Evolutionary conservation across 352 stramenopile genomes (phyloP).

Genomic region (Phytophthora idaei): DNA sequence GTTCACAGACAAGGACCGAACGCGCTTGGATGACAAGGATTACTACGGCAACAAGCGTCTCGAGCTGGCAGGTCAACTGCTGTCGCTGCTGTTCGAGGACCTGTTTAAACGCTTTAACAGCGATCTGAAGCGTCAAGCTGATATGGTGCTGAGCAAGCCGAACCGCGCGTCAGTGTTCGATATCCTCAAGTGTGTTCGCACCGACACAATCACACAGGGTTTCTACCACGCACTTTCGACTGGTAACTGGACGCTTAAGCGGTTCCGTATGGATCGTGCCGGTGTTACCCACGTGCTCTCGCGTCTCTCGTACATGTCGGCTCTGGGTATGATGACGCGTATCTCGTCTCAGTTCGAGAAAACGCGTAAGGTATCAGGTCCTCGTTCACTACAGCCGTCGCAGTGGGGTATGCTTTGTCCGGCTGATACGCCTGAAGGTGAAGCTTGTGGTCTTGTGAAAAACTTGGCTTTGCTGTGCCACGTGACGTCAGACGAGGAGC

Average conservation of each 20-base stretch:
- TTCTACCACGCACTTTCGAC: conserved; percentile 88
- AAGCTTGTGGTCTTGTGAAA: conserved; percentile 99
- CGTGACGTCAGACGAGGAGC: conserved; percentile 94
- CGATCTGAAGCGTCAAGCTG: conserved; percentile 97
- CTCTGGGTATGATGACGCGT: conserved; percentile 99
- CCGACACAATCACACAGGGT: conserved; percentile 98
- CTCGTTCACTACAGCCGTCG: conserved; percentile 96
- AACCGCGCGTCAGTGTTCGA: conserved; percentile 98
- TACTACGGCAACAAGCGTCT: conserved; percentile 99
- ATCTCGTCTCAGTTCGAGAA: conserved; percentile 99
- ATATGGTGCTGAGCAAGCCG: conserved; percentile 98
- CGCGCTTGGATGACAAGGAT: conserved; percentile 98
- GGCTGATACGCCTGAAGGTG: conserved; percentile 98
- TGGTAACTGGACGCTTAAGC: conserved; percentile 99
- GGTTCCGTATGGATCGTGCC: conserved; percentile 99
- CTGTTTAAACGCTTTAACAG: conserved; percentile 99
- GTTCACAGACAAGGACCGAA: conserved; percentile 88
- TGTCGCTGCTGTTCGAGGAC: conserved; percentile 99
- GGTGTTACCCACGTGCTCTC: conserved; percentile 98
- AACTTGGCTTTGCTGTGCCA: conserved; percentile 99
- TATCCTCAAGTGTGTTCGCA: conserved; percentile 97
- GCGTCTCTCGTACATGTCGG: conserved; percentile 98
- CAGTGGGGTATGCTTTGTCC: conserved; percentile 99
- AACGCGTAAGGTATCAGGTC: conserved; percentile 98
- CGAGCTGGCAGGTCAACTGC: conserved; percentile 97